These are phyloP conservation scores for Neoscytalidium dimidiatum DNA, from an alignment of 2,329 filamentous ascomycete species.

Conservation along the genomic window DNA sequence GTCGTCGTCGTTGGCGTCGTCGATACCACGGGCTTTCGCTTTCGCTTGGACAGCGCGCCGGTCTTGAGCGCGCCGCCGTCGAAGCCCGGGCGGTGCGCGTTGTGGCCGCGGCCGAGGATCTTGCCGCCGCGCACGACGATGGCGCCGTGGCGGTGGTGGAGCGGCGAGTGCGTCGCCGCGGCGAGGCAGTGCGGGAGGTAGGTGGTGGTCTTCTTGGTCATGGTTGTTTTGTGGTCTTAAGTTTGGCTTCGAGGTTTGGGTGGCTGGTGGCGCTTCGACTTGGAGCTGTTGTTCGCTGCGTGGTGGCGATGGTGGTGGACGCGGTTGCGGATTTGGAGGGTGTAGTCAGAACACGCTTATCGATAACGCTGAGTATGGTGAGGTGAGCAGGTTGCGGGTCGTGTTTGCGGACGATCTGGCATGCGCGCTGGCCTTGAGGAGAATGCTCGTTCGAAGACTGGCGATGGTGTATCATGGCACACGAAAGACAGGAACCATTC, in stretches of 20 bases:
- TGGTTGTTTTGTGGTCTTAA: slow-evolving; percentile 21
- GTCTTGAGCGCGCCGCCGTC: slow-evolving; percentile 54
- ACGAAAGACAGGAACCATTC: background rate
- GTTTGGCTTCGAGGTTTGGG: background rate
- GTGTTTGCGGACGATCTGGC: background rate
- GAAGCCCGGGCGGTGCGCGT: slow-evolving; percentile 53
- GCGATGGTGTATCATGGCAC: background rate
- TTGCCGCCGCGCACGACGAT: slow-evolving; percentile 57
- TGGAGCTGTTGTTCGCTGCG: background rate
- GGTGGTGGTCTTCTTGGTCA: slow-evolving; percentile 49
- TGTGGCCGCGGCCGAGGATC: slow-evolving; percentile 55
- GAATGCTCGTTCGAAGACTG: too few species aligned
- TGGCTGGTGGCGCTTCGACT: background rate
- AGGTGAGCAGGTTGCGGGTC: background rate
- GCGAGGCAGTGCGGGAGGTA: slow-evolving; percentile 55
- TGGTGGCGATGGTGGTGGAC: too few species aligned
- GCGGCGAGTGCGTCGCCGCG: slow-evolving; percentile 52
- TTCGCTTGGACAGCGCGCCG: slow-evolving; percentile 41
- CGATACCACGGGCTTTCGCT: slow-evolving; percentile 31
- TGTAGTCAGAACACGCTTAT: background rate
- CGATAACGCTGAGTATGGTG: background rate
- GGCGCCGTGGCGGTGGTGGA: slow-evolving; percentile 51
- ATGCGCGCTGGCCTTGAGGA: background rate
- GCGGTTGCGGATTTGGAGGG: too few species aligned
- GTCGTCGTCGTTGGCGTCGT: slow-evolving; percentile 19